These are phyloP conservation scores for Stellera chamaejasme DNA, from an alignment of 345 rosid genomes.

Conservation along the genomic window DNA sequence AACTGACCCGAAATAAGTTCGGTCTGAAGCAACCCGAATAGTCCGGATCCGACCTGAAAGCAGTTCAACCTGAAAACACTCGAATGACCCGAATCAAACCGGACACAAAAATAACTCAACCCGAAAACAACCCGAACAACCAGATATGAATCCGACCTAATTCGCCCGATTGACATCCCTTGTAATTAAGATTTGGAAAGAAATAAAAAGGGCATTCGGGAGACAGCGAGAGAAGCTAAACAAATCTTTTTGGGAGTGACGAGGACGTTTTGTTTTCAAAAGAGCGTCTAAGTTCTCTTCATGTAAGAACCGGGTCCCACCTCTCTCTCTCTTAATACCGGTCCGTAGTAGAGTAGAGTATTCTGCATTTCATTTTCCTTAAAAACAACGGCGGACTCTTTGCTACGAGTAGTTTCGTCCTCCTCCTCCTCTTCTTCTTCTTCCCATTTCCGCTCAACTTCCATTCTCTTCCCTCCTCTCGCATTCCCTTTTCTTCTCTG, in stretches of 20 bases:
- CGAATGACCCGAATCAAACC: too few relatives aligned
- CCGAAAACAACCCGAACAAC: too few relatives aligned
- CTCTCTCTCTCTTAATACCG: not conserved
- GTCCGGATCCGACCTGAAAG: too few relatives aligned
- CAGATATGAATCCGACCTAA: too few relatives aligned
- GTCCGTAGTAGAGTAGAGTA: conserved; percentile 9
- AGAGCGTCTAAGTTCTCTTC: conserved; percentile 64
- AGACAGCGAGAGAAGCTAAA: conserved; percentile 17
- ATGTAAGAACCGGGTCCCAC: conserved; percentile 36
- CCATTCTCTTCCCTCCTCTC: conserved; percentile 7
- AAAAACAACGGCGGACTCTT: conserved; percentile 41
- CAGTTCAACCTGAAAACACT: too few relatives aligned
- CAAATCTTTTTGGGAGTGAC: conserved; percentile 26
- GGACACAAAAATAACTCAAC: too few relatives aligned
- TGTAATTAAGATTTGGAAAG: not conserved
- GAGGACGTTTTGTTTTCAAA: conserved; percentile 33
- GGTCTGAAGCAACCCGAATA: too few relatives aligned
- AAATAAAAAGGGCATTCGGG: not conserved
- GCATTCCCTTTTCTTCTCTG: not conserved
- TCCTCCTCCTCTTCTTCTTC: not conserved
- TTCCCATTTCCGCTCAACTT: not conserved
- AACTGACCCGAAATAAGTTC: too few relatives aligned
- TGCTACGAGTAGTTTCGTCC: not conserved
- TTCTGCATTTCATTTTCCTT: conserved; percentile 1
- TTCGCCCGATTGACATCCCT: too few relatives aligned